These are phyloP conservation scores for Cytospora mali DNA, from an alignment of 2,329 filamentous ascomycete species.

Conservation along the genomic window DNA sequence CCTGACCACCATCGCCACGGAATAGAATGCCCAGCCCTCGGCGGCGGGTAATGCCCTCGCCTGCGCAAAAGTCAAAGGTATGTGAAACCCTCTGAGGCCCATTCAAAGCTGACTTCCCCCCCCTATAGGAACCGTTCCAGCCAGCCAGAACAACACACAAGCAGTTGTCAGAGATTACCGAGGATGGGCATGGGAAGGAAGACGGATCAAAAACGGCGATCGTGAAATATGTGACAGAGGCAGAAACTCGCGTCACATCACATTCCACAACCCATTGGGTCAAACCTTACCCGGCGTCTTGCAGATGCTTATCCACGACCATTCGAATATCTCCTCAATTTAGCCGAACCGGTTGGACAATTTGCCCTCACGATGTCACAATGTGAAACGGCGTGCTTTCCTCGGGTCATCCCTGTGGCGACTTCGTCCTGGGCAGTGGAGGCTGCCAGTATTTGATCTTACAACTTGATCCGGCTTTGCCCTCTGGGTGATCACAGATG, in stretches of 20 bases:
- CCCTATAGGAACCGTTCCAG: background rate
- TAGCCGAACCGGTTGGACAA: background rate
- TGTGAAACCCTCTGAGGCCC: background rate
- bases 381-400: background rate
- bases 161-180: background rate
- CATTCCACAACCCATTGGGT: background rate
- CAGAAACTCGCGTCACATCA: background rate
- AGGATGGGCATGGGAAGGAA: background rate
- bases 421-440: background rate
- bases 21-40: background rate
- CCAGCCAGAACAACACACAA: background rate
- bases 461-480: background rate
- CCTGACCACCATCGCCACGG: background rate
- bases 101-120: background rate
- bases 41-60: background rate
- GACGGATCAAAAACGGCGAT: background rate
- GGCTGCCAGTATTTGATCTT: background rate
- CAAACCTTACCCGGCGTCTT: background rate
- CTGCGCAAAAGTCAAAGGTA: background rate
- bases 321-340: background rate
- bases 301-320: background rate
- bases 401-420: background rate
- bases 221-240: background rate
- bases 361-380: background rate
- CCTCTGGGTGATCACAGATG: background rate